Percentiles rank a stretch among this genome's conserved stretches.
These are phyloP conservation scores for Picea mariana DNA, from an alignment of 83 land plant species.

Conservation along the genomic window DNA sequence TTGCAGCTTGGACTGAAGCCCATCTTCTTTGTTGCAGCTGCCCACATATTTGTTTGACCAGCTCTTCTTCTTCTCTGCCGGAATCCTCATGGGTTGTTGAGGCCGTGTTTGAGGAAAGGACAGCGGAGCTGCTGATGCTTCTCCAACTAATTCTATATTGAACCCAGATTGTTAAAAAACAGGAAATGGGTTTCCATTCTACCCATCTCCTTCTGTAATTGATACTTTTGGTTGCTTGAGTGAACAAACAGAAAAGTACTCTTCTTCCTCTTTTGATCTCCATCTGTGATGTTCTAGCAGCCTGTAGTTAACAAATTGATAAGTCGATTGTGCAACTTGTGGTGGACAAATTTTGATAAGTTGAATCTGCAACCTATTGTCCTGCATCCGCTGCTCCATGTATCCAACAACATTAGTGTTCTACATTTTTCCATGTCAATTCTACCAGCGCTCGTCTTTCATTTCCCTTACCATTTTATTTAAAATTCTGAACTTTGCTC, in stretches of 20 bases:
- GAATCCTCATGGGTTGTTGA: neutral
- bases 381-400: too few species aligned
- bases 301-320: too few species aligned
- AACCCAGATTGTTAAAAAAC: neutral
- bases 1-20: slow-evolving; percentile 6
- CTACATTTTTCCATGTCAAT: too few species aligned
- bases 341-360: too few species aligned
- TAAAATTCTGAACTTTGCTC: too few species aligned
- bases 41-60: neutral
- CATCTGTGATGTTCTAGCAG: too few species aligned
- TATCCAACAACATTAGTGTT: too few species aligned
- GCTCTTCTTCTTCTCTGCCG: neutral
- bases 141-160: neutral
- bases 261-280: neutral
- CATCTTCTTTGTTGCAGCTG: slow-evolving; percentile 7
- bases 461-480: too few species aligned
- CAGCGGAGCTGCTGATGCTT: neutral
- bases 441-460: too few species aligned
- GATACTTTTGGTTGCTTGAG: neutral
- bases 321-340: too few species aligned
- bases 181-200: neutral
- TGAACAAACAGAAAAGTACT: neutral
- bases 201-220: neutral
- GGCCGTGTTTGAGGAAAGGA: neutral
- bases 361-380: too few species aligned